Percentiles rank a stretch among this genome's conserved stretches.
Evolutionary conservation across 1,284 basidiomycete species (phyloP).

Genomic region (Heterobasidion parviporum): DNA sequence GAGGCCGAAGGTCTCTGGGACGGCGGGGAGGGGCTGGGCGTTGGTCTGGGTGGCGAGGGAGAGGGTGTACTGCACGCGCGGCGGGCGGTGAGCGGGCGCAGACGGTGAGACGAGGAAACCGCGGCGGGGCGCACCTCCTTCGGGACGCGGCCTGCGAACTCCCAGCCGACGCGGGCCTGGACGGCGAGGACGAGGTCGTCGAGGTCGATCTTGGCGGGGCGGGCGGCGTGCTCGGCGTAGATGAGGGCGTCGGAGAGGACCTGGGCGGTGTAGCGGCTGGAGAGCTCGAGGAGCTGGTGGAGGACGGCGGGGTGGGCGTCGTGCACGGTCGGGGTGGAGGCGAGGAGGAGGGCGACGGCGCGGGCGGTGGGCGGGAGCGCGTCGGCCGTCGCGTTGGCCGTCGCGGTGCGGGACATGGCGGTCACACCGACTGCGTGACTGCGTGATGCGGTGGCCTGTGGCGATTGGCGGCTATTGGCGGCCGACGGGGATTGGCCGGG

Average conservation of each 20-base stretch:
- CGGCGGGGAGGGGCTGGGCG: constrained; percentile 78
- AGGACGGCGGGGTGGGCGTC: constrained; percentile 93
- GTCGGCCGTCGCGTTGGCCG: constrained; percentile 60
- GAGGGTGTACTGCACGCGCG: constrained; percentile 69
- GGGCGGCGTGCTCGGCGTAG: constrained; percentile 89
- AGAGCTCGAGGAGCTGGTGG: constrained; percentile 93
- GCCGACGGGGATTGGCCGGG: background rate
- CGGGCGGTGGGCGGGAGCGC: constrained; percentile 84
- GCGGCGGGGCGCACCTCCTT: constrained; percentile 90
- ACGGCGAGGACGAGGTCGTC: constrained; percentile 91
- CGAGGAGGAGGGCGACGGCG: constrained; percentile 86
- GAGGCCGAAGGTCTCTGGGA: constrained; percentile 94
- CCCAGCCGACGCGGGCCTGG: constrained; percentile 90
- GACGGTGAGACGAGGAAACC: no score
- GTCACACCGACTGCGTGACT: background rate
- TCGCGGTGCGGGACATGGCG: constrained; percentile 46
- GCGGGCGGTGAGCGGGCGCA: background rate
- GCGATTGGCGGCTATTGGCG: background rate
- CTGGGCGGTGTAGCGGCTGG: constrained; percentile 91
- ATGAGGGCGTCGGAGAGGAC: constrained; percentile 86
- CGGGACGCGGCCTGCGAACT: constrained; percentile 87
- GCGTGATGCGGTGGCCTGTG: background rate
- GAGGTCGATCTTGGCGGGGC: constrained; percentile 74
- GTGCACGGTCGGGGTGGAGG: constrained; percentile 87
- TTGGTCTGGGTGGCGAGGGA: constrained; percentile 90